phyloP scores from a whole-genome alignment of 352 stramenopile species.

The Phytopythium chamaehyphon region DNA sequence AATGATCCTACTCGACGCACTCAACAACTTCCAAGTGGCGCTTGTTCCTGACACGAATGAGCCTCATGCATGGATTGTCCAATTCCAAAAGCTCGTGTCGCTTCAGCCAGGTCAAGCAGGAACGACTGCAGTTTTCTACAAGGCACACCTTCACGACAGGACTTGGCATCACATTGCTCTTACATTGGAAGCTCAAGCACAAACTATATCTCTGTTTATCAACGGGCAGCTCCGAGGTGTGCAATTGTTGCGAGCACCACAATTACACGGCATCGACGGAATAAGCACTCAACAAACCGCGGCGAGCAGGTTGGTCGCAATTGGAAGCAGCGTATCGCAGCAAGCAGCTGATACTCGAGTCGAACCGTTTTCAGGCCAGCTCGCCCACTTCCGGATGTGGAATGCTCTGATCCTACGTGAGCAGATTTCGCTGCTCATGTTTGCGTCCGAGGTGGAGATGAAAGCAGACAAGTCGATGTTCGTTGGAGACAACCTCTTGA shows the following conservation, averaged over 20 bases:
- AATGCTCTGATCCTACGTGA: slow-evolving; percentile 16
- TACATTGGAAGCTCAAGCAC: slow-evolving; percentile 14
- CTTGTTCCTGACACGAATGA: slow-evolving; percentile 6
- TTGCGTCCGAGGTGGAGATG: slow-evolving; percentile 12
- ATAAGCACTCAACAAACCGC: slow-evolving; percentile 4
- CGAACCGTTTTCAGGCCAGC: slow-evolving; percentile 16
- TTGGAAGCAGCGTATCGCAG: slow-evolving; percentile 25
- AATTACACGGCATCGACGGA: slow-evolving; percentile 7
- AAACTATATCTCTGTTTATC: slow-evolving; percentile 22
- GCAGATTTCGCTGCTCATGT: slow-evolving; percentile 17
- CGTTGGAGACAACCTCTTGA: slow-evolving; percentile 11
- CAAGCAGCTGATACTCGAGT: slow-evolving; percentile 8
- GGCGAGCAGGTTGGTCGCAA: slow-evolving; percentile 15
- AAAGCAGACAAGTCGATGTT: neutral
- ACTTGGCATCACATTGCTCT: slow-evolving; percentile 29
- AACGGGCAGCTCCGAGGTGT: slow-evolving; percentile 18
- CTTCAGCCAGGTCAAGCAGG: slow-evolving; percentile 17
- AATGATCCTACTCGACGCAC: slow-evolving; percentile 27
- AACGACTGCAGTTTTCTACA: slow-evolving; percentile 17
- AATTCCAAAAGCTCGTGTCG: slow-evolving; percentile 26
- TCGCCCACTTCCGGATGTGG: slow-evolving; percentile 27
- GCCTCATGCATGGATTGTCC: slow-evolving; percentile 15
- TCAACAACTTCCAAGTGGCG: slow-evolving; percentile 30
- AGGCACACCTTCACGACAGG: slow-evolving; percentile 6
- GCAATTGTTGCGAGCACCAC: slow-evolving; percentile 10